Percentiles rank a stretch among this genome's conserved stretches.
These are phyloP conservation scores for Penicillium occitanis DNA, from an alignment of 2,329 filamentous ascomycete species.

Conservation along the genomic window DNA sequence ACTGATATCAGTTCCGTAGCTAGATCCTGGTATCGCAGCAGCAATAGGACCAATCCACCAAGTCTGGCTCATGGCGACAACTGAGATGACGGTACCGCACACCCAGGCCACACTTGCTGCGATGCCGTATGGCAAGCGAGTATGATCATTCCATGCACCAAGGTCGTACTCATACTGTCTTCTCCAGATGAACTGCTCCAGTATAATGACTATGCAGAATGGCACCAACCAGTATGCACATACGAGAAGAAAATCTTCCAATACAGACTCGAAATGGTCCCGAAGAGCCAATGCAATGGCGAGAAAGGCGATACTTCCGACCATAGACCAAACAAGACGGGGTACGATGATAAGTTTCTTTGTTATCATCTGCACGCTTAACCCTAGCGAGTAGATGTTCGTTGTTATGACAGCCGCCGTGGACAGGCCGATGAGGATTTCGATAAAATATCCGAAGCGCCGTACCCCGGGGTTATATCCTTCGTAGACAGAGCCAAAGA, in stretches of 20 bases:
- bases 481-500: constrained; percentile 3
- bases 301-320: background rate
- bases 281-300: constrained; percentile 37
- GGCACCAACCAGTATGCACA: constrained; percentile 44
- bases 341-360: background rate
- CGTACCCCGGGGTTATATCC: background rate
- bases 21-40: constrained; percentile 28
- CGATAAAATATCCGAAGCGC: constrained; percentile 8
- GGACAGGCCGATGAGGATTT: background rate
- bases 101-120: constrained; percentile 35
- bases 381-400: background rate
- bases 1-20: constrained; percentile 28
- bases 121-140: constrained; percentile 37
- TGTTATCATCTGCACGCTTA: constrained; percentile 7
- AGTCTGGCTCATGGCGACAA: constrained; percentile 34
- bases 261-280: constrained; percentile 39
- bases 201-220: constrained; percentile 38
- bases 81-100: constrained; percentile 33
- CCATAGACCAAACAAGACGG: background rate
- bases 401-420: constrained; percentile 1
- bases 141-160: constrained; percentile 35
- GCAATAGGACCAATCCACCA: constrained; percentile 36
- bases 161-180: constrained; percentile 37
- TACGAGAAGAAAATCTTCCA: constrained; percentile 41
- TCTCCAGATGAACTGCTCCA: constrained; percentile 43